These are phyloP conservation scores for Gossypium schwendimanii DNA, from an alignment of 441 rosid species.

Conservation along the genomic window DNA sequence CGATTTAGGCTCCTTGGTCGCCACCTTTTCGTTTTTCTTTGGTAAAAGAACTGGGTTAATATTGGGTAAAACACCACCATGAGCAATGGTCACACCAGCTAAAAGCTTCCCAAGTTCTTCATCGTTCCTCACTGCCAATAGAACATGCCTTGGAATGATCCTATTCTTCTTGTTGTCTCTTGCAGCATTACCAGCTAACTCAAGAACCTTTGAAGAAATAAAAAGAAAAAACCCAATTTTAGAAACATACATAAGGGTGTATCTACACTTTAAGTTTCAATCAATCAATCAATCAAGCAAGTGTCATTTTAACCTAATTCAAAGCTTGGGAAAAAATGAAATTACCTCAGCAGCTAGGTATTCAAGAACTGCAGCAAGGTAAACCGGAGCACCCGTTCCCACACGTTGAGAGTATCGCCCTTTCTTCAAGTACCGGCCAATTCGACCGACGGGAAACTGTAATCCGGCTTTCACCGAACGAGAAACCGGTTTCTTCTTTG, in stretches of 20 bases:
- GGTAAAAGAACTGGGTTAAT: constrained; percentile 58
- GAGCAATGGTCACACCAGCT: constrained; percentile 40
- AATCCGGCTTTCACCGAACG: constrained; percentile 52
- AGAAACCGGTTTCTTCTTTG: constrained; percentile 54
- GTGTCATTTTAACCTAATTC: too few relatives aligned
- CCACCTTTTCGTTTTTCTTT: constrained; percentile 36
- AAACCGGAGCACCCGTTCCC: constrained; percentile 70
- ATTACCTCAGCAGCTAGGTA: constrained; percentile 58
- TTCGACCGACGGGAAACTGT: constrained; percentile 60
- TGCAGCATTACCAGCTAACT: constrained; percentile 46
- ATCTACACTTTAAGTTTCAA: too few relatives aligned
- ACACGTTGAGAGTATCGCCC: constrained; percentile 46
- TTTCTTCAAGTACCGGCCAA: constrained; percentile 54
- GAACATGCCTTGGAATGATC: constrained; percentile 24
- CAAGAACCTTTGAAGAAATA: constrained; percentile 28
- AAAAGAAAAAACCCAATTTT: neutral
- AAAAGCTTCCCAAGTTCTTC: constrained; percentile 59
- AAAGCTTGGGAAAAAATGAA: neutral
- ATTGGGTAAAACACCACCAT: constrained; percentile 26
- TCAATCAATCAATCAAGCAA: too few relatives aligned
- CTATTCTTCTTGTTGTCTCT: constrained; percentile 41
- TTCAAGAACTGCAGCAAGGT: constrained; percentile 19
- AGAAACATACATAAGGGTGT: neutral
- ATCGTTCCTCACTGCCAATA: constrained; percentile 51
- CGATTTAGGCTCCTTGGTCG: constrained; percentile 42